A percentile compares a stretch with the other conserved stretches of the same genome.
Conservation (phyloP, 1,139 yeast genomes). For the Candida smagusa region DNA sequence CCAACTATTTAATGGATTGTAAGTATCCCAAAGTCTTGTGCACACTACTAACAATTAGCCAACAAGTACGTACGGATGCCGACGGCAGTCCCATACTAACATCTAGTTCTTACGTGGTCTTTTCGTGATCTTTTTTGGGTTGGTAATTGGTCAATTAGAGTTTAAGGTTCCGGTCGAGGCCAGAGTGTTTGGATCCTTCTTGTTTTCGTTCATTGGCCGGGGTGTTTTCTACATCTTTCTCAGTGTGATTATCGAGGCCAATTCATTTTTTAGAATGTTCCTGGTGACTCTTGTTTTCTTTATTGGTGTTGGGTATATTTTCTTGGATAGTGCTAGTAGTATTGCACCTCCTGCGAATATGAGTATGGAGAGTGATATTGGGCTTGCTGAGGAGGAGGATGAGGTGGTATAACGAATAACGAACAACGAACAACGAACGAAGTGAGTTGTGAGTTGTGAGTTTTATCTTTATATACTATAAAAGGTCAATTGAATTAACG, state of each 20-base stretch:
- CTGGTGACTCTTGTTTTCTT: slow-evolving; percentile 54
- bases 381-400: slow-evolving; percentile 42
- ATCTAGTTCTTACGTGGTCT: slow-evolving; percentile 51
- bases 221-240: slow-evolving; percentile 71
- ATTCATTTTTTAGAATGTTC: slow-evolving; percentile 52
- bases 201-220: slow-evolving; percentile 81
- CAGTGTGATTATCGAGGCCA: slow-evolving; percentile 61
- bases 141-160: slow-evolving; percentile 54
- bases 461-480: no score
- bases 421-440: no score
- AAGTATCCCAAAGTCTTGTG: slow-evolving; percentile 21
- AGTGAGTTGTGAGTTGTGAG: no score
- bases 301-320: slow-evolving; percentile 57
- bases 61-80: slow-evolving; percentile 21
- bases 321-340: slow-evolving; percentile 67
- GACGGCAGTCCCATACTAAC: slow-evolving; percentile 1
- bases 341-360: slow-evolving; percentile 73
- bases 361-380: slow-evolving; percentile 53
- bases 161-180: slow-evolving; percentile 67
- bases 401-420: no score
- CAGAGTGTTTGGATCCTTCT: slow-evolving; percentile 70
- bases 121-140: slow-evolving; percentile 55
- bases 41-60: slow-evolving; percentile 25
- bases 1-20: slow-evolving; percentile 58
- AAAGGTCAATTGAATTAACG: no score